Evolutionary conservation across 352 stramenopile species (phyloP), one percentile per base, ranked within the genome.

Genomic region (Globisporangium perplexum): DNA sequence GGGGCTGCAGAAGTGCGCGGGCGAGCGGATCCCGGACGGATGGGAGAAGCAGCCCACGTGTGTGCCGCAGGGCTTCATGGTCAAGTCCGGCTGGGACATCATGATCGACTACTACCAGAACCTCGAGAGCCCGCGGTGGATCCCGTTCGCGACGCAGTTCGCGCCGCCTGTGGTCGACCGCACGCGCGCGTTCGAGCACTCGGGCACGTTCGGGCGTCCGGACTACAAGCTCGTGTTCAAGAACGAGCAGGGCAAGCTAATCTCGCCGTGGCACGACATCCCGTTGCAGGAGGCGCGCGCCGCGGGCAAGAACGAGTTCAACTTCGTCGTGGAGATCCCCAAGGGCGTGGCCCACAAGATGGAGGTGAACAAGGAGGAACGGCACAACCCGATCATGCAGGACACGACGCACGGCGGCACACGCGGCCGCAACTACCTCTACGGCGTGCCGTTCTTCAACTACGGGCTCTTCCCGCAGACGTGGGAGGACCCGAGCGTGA

Each of bases 81-180:
- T 98, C 53, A 95, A 96, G 51, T 96, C 94, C 55, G 96, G 96
- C 46, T 99, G 96, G 96, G 90, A 98, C 53, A 96, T 97, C 58
- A 97, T 99, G 64, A 97, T 98, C 47, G 93, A 99, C 62, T 99
- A 99, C 66, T 99, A 99, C 79, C 92, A 97, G 67, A 97, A 98
- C 59, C 80, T 96, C 54, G 81, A 98, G 55, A 90, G 74, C n/a
- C 67, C 78, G 20, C 77, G 74, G 20, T 90, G 82, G 77, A 84
- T 90, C 33, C 79, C 77, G 45, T 93, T 87, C 57, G 71, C 78
- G n/a, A 88, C 70, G 28, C 82, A 87, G 56, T 89, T 89, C 47
- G 68, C 70, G 5, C 60, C 75, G 30, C 63, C 76, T 24, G 54
- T 71, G 0, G 50, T 85, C 7, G 78, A 90, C 55, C 49, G 60